Conservation (phyloP, 208 protist genomes). For the Balamuthia mandrillaris region DNA sequence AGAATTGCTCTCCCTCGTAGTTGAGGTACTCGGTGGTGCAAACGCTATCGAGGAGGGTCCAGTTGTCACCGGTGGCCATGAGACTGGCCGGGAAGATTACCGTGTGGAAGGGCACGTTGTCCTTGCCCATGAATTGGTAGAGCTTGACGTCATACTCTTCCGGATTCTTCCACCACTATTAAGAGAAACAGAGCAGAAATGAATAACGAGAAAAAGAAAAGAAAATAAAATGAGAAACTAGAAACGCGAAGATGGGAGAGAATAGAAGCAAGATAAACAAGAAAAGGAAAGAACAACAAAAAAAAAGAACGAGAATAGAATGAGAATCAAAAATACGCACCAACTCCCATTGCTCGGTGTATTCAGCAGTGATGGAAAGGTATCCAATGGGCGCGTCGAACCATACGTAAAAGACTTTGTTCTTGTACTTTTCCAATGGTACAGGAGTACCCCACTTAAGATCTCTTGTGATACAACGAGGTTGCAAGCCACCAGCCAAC, state of each 20-base stretch:
- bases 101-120: slow-evolving; percentile 84
- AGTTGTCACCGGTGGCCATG: slow-evolving; percentile 62
- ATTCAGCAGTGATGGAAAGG: slow-evolving; percentile 78
- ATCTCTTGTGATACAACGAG: slow-evolving; percentile 80
- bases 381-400: slow-evolving; percentile 85
- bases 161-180: slow-evolving; percentile 76
- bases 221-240: too few species aligned
- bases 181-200: too few species aligned
- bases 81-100: slow-evolving; percentile 80
- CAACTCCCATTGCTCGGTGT: slow-evolving; percentile 69
- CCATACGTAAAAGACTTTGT: slow-evolving; percentile 83
- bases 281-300: too few species aligned
- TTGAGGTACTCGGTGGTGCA: slow-evolving; percentile 78
- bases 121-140: slow-evolving; percentile 82
- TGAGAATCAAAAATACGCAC: too few species aligned
- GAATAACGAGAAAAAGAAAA: too few species aligned
- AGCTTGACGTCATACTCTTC: slow-evolving; percentile 74
- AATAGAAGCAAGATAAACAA: too few species aligned
- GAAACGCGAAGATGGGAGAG: too few species aligned
- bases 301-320: too few species aligned
- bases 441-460: slow-evolving; percentile 81
- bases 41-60: slow-evolving; percentile 70
- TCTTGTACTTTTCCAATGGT: slow-evolving; percentile 63
- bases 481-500: slow-evolving; percentile 71
- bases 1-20: slow-evolving; percentile 80